These are phyloP conservation scores for Diutina rugosa DNA, from an alignment of 1,139 yeast species.

Conservation along the genomic window DNA sequence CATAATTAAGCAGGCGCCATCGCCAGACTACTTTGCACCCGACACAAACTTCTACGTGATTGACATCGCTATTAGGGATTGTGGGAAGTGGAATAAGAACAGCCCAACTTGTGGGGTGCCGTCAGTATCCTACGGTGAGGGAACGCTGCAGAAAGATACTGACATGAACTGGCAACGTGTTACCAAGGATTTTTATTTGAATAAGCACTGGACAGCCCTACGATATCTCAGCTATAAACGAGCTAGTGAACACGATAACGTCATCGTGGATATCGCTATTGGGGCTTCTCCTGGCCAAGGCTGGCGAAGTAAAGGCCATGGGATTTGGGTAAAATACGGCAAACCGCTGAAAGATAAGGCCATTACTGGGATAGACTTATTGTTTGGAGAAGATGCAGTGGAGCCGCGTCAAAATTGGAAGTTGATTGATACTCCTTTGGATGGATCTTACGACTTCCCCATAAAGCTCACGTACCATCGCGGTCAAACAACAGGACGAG, in stretches of 20 bases:
- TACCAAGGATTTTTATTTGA: neutral
- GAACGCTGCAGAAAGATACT: neutral
- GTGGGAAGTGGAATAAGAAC: neutral
- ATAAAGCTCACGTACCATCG: neutral
- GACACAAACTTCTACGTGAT: neutral
- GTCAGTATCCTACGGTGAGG: neutral
- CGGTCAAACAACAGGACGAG: neutral
- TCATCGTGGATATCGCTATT: neutral
- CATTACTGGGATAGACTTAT: slow-evolving; percentile 38
- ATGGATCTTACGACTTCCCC: neutral
- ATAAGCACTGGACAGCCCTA: neutral
- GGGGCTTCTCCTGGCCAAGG: slow-evolving; percentile 9
- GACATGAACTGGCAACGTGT: neutral
- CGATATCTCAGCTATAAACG: neutral
- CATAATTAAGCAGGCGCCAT: neutral
- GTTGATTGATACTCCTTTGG: slow-evolving; percentile 12
- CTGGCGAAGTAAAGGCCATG: slow-evolving; percentile 23
- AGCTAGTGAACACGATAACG: neutral
- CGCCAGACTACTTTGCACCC: neutral
- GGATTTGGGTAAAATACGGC: slow-evolving; percentile 40
- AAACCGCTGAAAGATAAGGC: slow-evolving; percentile 12
- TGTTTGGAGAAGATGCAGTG: slow-evolving; percentile 60
- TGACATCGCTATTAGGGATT: neutral
- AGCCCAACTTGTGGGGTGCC: neutral
- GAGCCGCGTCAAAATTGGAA: slow-evolving; percentile 75